Base-by-base conservation (phyloP, 768 basidiomycete genomes). In the Podaxis rugospora region DNA sequence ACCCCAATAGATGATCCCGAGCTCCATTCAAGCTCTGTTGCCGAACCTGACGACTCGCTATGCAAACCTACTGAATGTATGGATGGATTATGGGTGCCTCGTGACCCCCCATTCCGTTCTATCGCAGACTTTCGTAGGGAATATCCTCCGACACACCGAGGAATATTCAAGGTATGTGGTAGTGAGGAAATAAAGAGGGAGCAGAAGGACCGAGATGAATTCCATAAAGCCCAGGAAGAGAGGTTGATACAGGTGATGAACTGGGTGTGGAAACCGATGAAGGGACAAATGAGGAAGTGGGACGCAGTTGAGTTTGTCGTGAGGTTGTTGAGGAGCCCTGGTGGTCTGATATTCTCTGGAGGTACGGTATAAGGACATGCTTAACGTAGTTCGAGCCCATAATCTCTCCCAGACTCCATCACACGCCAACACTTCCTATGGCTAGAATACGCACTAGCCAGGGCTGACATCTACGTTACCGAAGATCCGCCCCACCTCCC, bases 281-380 rank as follows among this genome's bases (percentile, higher is more conserved):
- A 50, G 13, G 66, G 65, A 32, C 44, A 25, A 55, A 57, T 62
- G 64, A 40, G 51, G 25, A 28, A 50, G 11, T 67, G 63, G 62
- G 59, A 65, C 46, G 53, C 63, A 3, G 28, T 60, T 6, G 62
- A 64, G 16, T 63, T 67, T 44, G 63, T 67, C 40, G 63, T 67
- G 4, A 47, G 63, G 28, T 40, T 67, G 36, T 40, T 67, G 16
- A 61, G 39, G 47, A 62, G 55, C 25, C 66, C 66, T 14, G 64
- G 65, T 6, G 66, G 66, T 13, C 47, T 67, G 5, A 63, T 67
- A 16, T 54, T 67, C 55, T 61, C 59, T n/a, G 66, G 66, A 44
- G 66, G 66, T 65, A 27, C 25, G 18, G 1, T 13, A 21, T 49
- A 5, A 10, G 5, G 11, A 23, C 5, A 27, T 27, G 47, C 23